Evolutionary conservation across 208 protist species (phyloP).

Genomic region (Leishmania gerbilli): DNA sequence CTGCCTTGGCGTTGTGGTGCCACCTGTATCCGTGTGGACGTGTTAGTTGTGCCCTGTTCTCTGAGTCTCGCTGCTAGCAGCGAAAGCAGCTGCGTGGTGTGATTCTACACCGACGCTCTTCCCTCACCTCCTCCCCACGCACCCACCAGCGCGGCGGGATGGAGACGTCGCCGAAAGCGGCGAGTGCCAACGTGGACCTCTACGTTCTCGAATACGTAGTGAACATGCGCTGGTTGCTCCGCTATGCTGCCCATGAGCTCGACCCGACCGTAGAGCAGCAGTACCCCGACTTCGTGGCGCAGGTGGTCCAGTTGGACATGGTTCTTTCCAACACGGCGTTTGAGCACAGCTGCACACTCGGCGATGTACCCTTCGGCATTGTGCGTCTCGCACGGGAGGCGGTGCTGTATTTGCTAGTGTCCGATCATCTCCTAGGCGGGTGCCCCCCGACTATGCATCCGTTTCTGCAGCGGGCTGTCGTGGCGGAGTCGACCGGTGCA

Average conservation of each 20-base stretch:
- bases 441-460: constrained; percentile 78
- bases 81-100: not conserved
- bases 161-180: constrained; percentile 2
- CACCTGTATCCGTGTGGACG: not conserved
- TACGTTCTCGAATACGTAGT: constrained; percentile 71
- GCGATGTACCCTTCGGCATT: constrained; percentile 42
- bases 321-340: constrained; percentile 31
- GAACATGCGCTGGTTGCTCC: constrained; percentile 72
- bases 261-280: constrained; percentile 49
- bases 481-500: not conserved
- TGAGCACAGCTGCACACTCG: constrained; percentile 28
- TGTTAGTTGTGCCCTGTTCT: not conserved
- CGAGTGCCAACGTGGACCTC: constrained; percentile 8
- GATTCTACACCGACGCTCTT: not conserved
- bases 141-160: not conserved
- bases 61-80: not conserved
- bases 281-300: constrained; percentile 38
- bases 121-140: not conserved
- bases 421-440: constrained; percentile 63
- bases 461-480: constrained; percentile 43
- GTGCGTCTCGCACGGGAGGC: constrained; percentile 52
- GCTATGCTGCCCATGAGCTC: constrained; percentile 42
- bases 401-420: constrained; percentile 68
- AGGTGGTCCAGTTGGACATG: constrained; percentile 25
- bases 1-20: not conserved